Base-by-base conservation (phyloP, 192 early-diverging fungal genomes). In the Backusella westeae region DNA sequence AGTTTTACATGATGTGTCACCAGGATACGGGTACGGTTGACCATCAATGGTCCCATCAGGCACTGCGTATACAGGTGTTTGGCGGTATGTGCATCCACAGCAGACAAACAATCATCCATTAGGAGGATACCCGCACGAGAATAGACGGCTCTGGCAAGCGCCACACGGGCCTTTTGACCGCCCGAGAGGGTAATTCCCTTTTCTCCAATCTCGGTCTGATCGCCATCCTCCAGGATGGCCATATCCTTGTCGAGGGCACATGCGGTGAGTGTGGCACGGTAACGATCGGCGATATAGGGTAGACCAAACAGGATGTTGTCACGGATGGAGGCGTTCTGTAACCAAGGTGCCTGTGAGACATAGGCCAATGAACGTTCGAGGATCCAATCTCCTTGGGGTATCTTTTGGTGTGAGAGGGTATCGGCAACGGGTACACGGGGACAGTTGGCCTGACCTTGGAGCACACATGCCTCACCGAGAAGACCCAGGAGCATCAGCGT, bases 141-240 rank as follows among this genome's bases (percentile, higher is more conserved):
- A 78, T 97, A 98, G 14, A 97, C 88, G 12, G 96, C 96, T 17
- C 97, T 87, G 1, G 95, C 96, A 26, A 98, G 86, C 0, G 94
- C 83, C 38, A 99, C 89, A 35, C 96, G 85, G 72, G 93, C 93
- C 83, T 96, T 97, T 83, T 98, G 96, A 10, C 94, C 95, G 34
- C 96, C 96, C 23, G 91, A 93, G n/a, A 97, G 85, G 0, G 91
- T 93, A 14, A 95, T 85, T 21, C 95, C 94, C 77, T 94, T 93
- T 77, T 96, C 96, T 39, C 94, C 96, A 81, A 93, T 83, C 63
- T 87, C 82, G 0, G 94, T 96, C 76, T 89, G 75, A 77, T 99
- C 97, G 8, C 95, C 95, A 8, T 89, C 92, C 23, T 93, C 87
- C 70, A 97, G 77, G 17, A 93, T 91, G 19, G 89, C 89, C 44